A percentile compares a stretch with the other conserved stretches of the same genome.
Conservation (phyloP, 2,329 filamentous ascomycete genomes). For the Colletotrichum sp. region DNA sequence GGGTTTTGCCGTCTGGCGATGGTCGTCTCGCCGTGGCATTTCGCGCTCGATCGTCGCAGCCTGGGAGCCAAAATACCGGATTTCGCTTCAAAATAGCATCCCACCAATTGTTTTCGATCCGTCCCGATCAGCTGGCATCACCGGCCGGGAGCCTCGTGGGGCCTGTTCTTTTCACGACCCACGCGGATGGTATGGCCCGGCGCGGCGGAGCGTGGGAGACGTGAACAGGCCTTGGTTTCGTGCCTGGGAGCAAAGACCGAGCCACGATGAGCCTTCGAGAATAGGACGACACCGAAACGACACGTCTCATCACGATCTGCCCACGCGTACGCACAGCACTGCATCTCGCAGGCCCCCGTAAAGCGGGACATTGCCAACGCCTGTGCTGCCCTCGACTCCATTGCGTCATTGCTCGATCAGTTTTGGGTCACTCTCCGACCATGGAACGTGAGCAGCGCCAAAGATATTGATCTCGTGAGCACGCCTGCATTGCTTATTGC, state of each 20-base stretch:
- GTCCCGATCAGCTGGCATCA: constrained; percentile 7
- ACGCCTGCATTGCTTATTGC: background rate
- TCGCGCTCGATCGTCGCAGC: background rate
- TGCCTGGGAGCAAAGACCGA: background rate
- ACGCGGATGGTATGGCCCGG: constrained; percentile 9
- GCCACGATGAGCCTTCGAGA: background rate
- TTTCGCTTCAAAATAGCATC: constrained; percentile 9
- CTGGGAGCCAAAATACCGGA: background rate
- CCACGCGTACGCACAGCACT: background rate
- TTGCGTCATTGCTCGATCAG: constrained; percentile 2
- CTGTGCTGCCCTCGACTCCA: background rate
- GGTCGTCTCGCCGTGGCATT: background rate
- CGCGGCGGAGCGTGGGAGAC: background rate
- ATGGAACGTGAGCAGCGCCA: background rate
- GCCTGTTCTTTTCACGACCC: background rate
- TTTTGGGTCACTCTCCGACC: background rate
- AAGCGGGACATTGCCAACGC: background rate
- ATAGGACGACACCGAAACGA: constrained; percentile 1
- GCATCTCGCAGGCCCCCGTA: background rate
- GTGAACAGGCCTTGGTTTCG: background rate
- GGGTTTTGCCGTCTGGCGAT: constrained; percentile 4
- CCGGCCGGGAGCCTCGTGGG: constrained; percentile 7
- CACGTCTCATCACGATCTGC: background rate
- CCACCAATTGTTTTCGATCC: background rate
- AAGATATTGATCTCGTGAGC: constrained; percentile 9